A percentile compares a stretch with the other conserved stretches of the same genome.
These are phyloP conservation scores for Sisymbrium irio DNA, from an alignment of 345 rosid species.

Conservation along the genomic window DNA sequence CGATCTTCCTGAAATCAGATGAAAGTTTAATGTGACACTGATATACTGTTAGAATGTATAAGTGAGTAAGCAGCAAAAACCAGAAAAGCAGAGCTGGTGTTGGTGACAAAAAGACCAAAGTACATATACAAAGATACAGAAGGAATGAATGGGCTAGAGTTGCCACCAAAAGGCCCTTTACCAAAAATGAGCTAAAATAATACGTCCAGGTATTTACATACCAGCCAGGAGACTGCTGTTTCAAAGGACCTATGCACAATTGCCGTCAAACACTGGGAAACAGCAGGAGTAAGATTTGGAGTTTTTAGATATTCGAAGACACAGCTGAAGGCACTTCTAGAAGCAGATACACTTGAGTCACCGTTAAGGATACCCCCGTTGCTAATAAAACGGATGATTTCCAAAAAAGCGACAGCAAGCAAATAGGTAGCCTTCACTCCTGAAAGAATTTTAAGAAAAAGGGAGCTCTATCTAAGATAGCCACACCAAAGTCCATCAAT, in stretches of 20 bases:
- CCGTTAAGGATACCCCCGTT: constrained; percentile 98
- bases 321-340: constrained; percentile 98
- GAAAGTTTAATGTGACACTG: constrained; percentile 11
- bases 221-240: constrained; percentile 92
- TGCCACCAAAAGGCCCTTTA: constrained; percentile 1
- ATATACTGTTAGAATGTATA: background rate
- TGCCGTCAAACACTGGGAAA: constrained; percentile 15
- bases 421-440: constrained; percentile 99
- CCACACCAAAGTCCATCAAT: constrained; percentile 6
- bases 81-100: constrained; percentile 7
- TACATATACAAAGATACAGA: constrained; percentile 11
- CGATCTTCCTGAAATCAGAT: constrained; percentile 81
- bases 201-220: constrained; percentile 34
- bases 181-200: background rate
- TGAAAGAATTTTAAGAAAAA: constrained; percentile 40
- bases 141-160: constrained; percentile 4
- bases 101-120: constrained; percentile 10
- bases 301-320: constrained; percentile 88
- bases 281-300: constrained; percentile 14
- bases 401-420: constrained; percentile 97
- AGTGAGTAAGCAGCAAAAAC: constrained; percentile 2
- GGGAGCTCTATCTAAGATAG: constrained; percentile 8
- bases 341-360: constrained; percentile 52
- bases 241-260: constrained; percentile 92
- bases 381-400: constrained; percentile 92